Evolutionary conservation across 371 early-diverging fungal genomes (phyloP).

Genomic region (Lichtheimia ramosa): DNA sequence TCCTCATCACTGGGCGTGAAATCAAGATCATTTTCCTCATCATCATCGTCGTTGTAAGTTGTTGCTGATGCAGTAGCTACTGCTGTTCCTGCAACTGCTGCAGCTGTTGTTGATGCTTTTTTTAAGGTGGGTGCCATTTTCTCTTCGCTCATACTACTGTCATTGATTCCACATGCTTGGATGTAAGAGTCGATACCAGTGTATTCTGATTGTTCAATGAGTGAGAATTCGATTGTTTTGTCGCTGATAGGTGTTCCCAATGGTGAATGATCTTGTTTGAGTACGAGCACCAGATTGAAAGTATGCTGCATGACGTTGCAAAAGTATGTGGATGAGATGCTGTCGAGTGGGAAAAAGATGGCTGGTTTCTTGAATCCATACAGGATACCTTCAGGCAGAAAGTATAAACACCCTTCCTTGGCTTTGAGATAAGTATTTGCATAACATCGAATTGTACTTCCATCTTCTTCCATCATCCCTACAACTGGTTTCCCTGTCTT

Average conservation of each 20-base stretch:
- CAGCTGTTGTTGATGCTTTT: not conserved
- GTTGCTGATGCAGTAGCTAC: constrained; percentile 2
- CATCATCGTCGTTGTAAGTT: constrained; percentile 15
- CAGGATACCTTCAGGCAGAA: constrained; percentile 55
- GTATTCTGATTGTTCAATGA: constrained; percentile 59
- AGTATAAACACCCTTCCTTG: constrained; percentile 53
- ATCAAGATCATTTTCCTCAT: constrained; percentile 31
- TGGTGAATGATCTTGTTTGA: constrained; percentile 11
- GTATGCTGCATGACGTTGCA: constrained; percentile 52
- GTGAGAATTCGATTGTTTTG: constrained; percentile 45
- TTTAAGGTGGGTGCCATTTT: constrained; percentile 29
- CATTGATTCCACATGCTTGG: constrained; percentile 34
- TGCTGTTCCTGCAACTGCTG: not conserved
- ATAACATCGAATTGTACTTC: constrained; percentile 8
- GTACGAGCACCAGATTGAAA: constrained; percentile 46
- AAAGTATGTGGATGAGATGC: constrained; percentile 36
- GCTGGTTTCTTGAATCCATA: constrained; percentile 67
- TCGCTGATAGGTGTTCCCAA: constrained; percentile 20
- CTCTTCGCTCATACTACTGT: constrained; percentile 44
- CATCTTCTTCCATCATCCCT: constrained; percentile 10
- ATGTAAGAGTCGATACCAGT: constrained; percentile 50
- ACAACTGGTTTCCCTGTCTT: constrained; percentile 26
- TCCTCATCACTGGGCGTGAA: constrained; percentile 36
- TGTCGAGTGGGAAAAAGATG: constrained; percentile 39
- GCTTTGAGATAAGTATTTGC: constrained; percentile 44